phyloP scores from a whole-genome alignment of 129 eudicot genomes.

The Chrysanthemum makinoi region DNA sequence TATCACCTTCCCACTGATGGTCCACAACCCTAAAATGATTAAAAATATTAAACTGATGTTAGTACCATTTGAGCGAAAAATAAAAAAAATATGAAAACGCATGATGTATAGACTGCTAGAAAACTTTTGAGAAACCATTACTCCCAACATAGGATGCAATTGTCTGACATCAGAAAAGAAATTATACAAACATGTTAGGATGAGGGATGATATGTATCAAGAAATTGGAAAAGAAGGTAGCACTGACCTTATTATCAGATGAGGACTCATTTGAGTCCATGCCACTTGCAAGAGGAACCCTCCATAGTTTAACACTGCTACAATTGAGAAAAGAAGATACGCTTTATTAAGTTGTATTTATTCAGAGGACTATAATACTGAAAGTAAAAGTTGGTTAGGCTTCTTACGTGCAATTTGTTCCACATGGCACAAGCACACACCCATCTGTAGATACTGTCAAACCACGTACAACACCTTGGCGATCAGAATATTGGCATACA shows the following conservation, averaged over 20 bases:
- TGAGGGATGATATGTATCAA: constrained; percentile 3
- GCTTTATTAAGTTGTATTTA: constrained; percentile 5
- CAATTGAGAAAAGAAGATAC: constrained; percentile 5
- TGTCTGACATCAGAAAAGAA: constrained; percentile 47
- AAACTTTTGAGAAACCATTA: constrained; percentile 64
- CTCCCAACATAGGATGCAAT: constrained; percentile 67
- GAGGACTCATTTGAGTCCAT: constrained; percentile 39
- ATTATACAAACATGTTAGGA: constrained; percentile 18
- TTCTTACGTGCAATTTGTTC: constrained; percentile 88
- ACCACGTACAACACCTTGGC: constrained; percentile 83
- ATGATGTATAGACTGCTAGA: neutral
- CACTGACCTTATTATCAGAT: constrained; percentile 52
- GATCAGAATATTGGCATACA: constrained; percentile 81
- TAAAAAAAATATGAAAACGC: neutral
- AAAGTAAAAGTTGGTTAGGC: no score
- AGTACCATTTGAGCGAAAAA: neutral
- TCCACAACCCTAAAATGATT: no score
- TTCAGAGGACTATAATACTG: neutral
- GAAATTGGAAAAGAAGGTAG: constrained; percentile 2
- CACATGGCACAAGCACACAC: constrained; percentile 83
- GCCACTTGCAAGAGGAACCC: constrained; percentile 59
- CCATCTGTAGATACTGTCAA: constrained; percentile 90
- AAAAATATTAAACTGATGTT: neutral
- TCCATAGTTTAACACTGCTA: constrained; percentile 97
- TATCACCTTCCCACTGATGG: constrained; percentile 78